Evolutionary conservation across 164 flowering plant species (phyloP), one percentile per base, ranked within the genome.

Genomic region (Tetrastigma voinierianum): DNA sequence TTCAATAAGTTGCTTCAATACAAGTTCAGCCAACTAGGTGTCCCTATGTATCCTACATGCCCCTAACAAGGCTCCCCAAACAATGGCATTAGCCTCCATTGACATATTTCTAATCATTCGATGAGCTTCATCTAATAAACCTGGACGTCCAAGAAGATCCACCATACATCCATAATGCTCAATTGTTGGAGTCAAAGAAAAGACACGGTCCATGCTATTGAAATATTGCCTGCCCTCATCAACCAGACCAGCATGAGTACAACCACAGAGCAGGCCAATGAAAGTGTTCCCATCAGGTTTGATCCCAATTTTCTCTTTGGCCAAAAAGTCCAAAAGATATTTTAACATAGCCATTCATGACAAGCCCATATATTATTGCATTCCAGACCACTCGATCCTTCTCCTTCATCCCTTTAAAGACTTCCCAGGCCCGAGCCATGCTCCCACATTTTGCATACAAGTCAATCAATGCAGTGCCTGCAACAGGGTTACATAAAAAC

Each of bases 151-250:
- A 18, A 78, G 76, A 25, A 78, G 78, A 72, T 78, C 78, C 25
- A 72, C 81, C 75, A 77, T 70, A 21, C 81, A 77, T 52, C 81
- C 77, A 67, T 77, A 74, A 68, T 77, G 81, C 72, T 75, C 81
- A 51, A 75, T 62, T 7, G 57, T 14, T 6, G 78, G 75, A 61
- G 70, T 40, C 58, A 77, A 67, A 9, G 64, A 60, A 48, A 52
- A 77, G 4, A 72, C 67, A 17, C 57, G 32, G n/a, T 13, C 57
- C 74, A 78, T 78, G 64, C 54, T 70, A 16, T 61, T 21, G 57
- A 78, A 78, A 67, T 61, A 75, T 18, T n/a, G 57, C 24, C 72
- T 69, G 17, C 81, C 81, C 17, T 72, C 74, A 13, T 67, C 57
- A 46, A 78, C 77, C 10, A 79, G 68, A 62, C 82, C 82, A 43